phyloP scores from a whole-genome alignment of 805 yeast species.

The Teunomyces aglyptinius region DNA sequence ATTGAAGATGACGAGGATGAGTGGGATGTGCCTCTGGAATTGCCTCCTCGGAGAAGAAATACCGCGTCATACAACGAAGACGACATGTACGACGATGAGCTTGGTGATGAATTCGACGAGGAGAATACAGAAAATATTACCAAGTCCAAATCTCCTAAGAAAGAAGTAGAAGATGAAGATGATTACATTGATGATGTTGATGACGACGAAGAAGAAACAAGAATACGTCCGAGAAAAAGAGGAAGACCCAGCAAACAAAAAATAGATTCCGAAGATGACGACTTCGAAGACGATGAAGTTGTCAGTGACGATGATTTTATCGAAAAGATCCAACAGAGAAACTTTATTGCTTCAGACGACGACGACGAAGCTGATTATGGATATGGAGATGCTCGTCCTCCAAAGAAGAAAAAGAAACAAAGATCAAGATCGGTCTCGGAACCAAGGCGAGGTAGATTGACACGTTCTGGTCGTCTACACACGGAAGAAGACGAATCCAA shows the following conservation, averaged over 20 bases:
- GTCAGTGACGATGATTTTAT: constrained; percentile 23
- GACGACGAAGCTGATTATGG: constrained; percentile 25
- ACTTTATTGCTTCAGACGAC: constrained; percentile 38
- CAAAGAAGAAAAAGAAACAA: constrained; percentile 12
- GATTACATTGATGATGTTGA: constrained; percentile 9
- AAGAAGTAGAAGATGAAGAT: constrained; percentile 1
- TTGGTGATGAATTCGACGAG: constrained; percentile 15
- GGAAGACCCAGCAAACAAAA: constrained; percentile 4
- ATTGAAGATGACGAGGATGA: constrained; percentile 18
- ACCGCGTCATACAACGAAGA: constrained; percentile 18
- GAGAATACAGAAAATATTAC: not conserved
- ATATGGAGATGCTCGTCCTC: constrained; percentile 14
- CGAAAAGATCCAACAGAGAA: constrained; percentile 29
- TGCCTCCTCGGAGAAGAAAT: constrained; percentile 13
- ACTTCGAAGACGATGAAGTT: constrained; percentile 14
- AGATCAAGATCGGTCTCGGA: constrained; percentile 26
- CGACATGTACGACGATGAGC: constrained; percentile 28
- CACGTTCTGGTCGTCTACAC: constrained; percentile 15
- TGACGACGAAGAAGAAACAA: constrained; percentile 17
- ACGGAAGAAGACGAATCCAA: constrained; percentile 5
- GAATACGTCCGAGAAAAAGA: constrained; percentile 10
- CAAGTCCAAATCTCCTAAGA: constrained; percentile 3
- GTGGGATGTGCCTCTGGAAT: constrained; percentile 13
- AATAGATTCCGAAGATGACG: constrained; percentile 20
- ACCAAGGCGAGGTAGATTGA: constrained; percentile 18